A percentile compares a stretch with the other conserved stretches of the same genome.
Evolutionary conservation across 352 stramenopile genomes (phyloP).

Genomic region (Thraustotheca clavata): DNA sequence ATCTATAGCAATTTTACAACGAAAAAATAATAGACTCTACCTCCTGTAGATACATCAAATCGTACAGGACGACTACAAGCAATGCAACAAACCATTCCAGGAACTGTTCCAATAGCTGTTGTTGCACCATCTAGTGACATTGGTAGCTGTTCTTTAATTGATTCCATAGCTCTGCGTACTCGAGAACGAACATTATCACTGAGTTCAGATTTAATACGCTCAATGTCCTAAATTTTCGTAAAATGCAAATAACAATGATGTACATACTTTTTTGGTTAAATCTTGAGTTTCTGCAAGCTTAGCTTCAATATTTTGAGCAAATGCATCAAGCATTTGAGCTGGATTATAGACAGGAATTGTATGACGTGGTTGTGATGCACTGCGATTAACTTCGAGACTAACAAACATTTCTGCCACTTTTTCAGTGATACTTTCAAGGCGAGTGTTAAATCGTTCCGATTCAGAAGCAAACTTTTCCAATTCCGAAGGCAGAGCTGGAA

Average conservation of each 20-base stretch:
- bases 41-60: conserved; percentile 25
- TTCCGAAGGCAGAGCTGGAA: background rate
- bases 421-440: conserved; percentile 69
- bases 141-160: conserved; percentile 32
- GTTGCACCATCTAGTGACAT: conserved; percentile 36
- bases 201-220: conserved; percentile 51
- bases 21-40: background rate
- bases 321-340: conserved; percentile 10
- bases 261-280: conserved; percentile 34
- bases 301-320: conserved; percentile 20
- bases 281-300: conserved; percentile 17
- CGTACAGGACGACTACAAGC: conserved; percentile 64
- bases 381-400: conserved; percentile 29
- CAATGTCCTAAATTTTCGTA: conserved; percentile 63
- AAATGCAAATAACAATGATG: conserved; percentile 61
- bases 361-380: conserved; percentile 24
- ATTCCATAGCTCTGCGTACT: conserved; percentile 56
- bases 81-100: conserved; percentile 58
- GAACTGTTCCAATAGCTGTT: conserved; percentile 68
- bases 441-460: conserved; percentile 57
- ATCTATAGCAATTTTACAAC: conserved; percentile 14
- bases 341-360: conserved; percentile 15
- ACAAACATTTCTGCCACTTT: conserved; percentile 56
- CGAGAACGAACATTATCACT: conserved; percentile 48
- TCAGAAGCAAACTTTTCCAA: conserved; percentile 14